These are phyloP conservation scores for Colletotrichum destructivum DNA, from an alignment of 2,329 filamentous ascomycete genomes.

Conservation along the genomic window DNA sequence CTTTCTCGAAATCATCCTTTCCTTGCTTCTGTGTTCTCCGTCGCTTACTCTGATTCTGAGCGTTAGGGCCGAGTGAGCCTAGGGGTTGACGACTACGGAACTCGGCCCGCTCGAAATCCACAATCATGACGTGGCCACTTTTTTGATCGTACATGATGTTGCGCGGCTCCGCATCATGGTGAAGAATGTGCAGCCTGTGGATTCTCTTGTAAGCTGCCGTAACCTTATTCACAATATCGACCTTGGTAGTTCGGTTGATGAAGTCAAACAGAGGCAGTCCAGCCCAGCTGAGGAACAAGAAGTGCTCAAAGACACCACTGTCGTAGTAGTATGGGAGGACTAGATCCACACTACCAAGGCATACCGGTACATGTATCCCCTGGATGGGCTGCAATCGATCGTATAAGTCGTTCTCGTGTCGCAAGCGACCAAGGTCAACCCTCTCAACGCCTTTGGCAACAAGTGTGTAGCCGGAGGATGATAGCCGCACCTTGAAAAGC, in stretches of 20 bases:
- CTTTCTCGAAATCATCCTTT: slow-evolving; percentile 44
- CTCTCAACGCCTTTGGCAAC: slow-evolving; percentile 57
- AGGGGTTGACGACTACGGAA: slow-evolving; percentile 45
- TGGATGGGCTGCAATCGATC: slow-evolving; percentile 49
- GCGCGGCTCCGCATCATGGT: neutral
- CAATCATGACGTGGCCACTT: slow-evolving; percentile 47
- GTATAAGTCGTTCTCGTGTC: slow-evolving; percentile 52
- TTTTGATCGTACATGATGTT: neutral
- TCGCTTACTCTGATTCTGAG: slow-evolving; percentile 44
- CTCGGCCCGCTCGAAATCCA: slow-evolving; percentile 52
- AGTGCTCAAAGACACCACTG: slow-evolving; percentile 48
- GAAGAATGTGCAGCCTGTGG: neutral
- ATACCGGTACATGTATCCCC: slow-evolving; percentile 54
- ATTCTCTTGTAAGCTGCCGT: neutral
- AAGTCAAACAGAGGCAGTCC: slow-evolving; percentile 46
- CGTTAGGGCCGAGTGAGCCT: slow-evolving; percentile 42
- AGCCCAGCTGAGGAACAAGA: slow-evolving; percentile 55
- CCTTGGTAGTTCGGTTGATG: slow-evolving; percentile 33
- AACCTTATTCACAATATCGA: slow-evolving; percentile 37
- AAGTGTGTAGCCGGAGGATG: slow-evolving; percentile 54
- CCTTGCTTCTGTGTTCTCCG: slow-evolving; percentile 42
- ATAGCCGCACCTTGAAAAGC: slow-evolving; percentile 56
- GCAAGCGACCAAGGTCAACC: slow-evolving; percentile 43
- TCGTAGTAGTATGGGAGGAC: slow-evolving; percentile 51
- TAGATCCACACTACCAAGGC: slow-evolving; percentile 51